Base-by-base conservation (phyloP, 2,329 filamentous ascomycete genomes). In the Ceratocystis smalleyi region DNA sequence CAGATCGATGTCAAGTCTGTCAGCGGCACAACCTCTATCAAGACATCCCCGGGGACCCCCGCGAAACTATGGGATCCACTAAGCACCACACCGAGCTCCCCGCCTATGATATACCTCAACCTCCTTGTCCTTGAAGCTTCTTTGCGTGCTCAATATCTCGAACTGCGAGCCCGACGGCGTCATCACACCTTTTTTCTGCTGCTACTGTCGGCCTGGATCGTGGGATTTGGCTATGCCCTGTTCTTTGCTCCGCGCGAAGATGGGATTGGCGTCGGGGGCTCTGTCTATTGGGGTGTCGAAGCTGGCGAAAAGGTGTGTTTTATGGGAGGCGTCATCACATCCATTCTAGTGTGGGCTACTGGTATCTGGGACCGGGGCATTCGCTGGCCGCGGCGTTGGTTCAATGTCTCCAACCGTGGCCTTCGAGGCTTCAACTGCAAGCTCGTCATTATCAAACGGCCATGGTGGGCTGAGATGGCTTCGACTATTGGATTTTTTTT, bases 181-280 rank as follows among this genome's bases (percentile, higher is more conserved):
- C 89, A 96, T 70, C 92, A 99, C 74, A 91, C 90, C 1, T 95
- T 97, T 75, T 95, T 97, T 71, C 78, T 97, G 24, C 80, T 87
- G 19, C 79, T 95, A 10, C 81, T 99, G 32, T 82, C 82, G 3
- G 72, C 86, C 32, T 99, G 94, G 94, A 85, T 90, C 59, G 76
- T 83, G 67, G 87, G 87, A 70, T 97, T 96, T 75, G 85, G 85
- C 68, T 96, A 96, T 75, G 87, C 89, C 10, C 82, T 97, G 60
- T 97, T 95, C 78, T 82, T 97, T 69, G 88, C 90, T n/a, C 91
- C 91, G n/a, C 85, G 92, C 68, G 92, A 96, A 74, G 92, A 97
- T 77, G 92, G 92, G 68, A 85, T 83, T 69, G 92, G 92, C 45
- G 84, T 96, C 5, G 94, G 94, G 62, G 92, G 94, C 40, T 92